Base-by-base conservation (phyloP, 352 stramenopile genomes). In the Phytopythium ostracodes region DNA sequence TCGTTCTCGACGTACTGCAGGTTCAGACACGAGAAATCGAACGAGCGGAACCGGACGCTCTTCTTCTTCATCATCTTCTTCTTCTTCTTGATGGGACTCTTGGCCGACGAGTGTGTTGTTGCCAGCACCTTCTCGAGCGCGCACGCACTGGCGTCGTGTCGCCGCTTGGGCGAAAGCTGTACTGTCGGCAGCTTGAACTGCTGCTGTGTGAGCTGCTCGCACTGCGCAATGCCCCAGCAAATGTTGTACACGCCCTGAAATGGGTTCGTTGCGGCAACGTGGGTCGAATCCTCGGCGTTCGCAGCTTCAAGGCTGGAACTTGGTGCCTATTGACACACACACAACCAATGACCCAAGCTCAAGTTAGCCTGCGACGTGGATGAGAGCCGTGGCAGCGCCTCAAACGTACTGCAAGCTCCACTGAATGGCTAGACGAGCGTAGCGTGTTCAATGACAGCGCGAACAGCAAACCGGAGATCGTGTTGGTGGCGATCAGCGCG, bases 31-130 rank as follows among this genome's bases (percentile, higher is more conserved):
- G 81, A 91, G 2, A 91, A 64, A 51, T 89, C 76, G 22, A 91
- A 91, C 24, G 70, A 82, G 20, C 71, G 81, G 38, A 91, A 91
- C 0, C 76, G 70, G n/a, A 91, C 77, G 61, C 65, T 83, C 44
- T 75, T 77, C 60, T 33, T 49, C 31, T 63, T 70, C 29, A 60
- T 65, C 1, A 70, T 70, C 60, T 40, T 49, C 29, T 70, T 70
- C 60, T 46, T 53, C 29, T 66, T 68, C 35, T 65, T 65, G 2
- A 46, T 31, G 12, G 31, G 12, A 24, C 24, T 35, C 18, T 63
- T 56, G 31, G 22, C 22, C 1, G 31, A 42, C n/a, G 53, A 11
- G 46, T 15, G 73, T 60, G 54, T 61, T 40, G 44, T 58, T 57
- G 43, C 62, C 58, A n/a, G 25, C 62, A 40, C 29, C 61, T 70